These are phyloP conservation scores for Areca catechu DNA, from an alignment of 176 grass and related monocot genomes.

Conservation along the genomic window DNA sequence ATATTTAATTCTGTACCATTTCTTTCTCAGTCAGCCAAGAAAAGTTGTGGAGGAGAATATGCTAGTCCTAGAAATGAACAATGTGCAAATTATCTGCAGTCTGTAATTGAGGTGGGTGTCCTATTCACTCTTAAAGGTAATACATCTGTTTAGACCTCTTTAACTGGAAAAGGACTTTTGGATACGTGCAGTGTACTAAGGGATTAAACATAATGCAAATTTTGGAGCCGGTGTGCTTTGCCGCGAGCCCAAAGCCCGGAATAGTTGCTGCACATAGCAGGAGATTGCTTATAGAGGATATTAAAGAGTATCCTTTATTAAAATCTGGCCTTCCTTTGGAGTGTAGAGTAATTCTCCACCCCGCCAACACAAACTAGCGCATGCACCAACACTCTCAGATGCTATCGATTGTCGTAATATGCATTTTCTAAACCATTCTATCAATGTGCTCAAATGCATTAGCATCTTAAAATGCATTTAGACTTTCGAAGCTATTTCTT, in stretches of 20 bases:
- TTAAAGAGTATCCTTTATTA: conserved; percentile 2
- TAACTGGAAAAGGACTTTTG: background rate
- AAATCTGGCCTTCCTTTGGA: conserved; percentile 1
- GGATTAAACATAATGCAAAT: conserved; percentile 13
- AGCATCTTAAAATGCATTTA: no score
- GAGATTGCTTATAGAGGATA: conserved; percentile 5
- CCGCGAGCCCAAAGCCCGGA: background rate
- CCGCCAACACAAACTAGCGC: background rate
- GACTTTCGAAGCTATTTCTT: no score
- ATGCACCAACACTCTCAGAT: no score
- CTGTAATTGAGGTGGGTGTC: conserved; percentile 14
- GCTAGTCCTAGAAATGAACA: conserved; percentile 24
- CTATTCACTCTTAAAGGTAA: no score
- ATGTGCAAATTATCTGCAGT: conserved; percentile 31
- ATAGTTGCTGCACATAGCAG: background rate
- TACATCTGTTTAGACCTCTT: no score
- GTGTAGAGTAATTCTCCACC: conserved; percentile 28
- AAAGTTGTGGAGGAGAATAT: conserved; percentile 40
- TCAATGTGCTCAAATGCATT: no score
- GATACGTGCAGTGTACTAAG: background rate
- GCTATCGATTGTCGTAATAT: no score
- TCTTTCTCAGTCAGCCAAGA: conserved; percentile 9
- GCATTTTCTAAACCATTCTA: no score
- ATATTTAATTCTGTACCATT: no score
- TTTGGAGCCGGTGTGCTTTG: conserved; percentile 19